Conservation (phyloP, 768 basidiomycete species). For the Tylopilus plumbeoviolaceoides region DNA sequence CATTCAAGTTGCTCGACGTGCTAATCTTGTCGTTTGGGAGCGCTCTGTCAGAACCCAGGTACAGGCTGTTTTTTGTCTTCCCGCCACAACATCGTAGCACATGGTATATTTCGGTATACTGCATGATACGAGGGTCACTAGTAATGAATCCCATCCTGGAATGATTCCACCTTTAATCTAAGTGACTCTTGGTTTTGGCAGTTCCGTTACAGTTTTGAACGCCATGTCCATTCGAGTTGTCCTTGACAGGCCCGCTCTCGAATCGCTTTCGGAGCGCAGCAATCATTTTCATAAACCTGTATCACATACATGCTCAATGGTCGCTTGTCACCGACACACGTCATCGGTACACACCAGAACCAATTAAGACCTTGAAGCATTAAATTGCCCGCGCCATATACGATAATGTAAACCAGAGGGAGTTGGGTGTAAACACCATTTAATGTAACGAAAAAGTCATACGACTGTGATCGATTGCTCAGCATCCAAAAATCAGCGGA, state of each 20-base stretch:
- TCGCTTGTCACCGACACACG: neutral
- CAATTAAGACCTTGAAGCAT: slow-evolving; percentile 71
- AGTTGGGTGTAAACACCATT: slow-evolving; percentile 51
- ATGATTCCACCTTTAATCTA: slow-evolving; percentile 7
- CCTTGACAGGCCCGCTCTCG: slow-evolving; percentile 18
- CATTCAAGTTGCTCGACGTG: slow-evolving; percentile 63
- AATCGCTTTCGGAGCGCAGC: slow-evolving; percentile 61
- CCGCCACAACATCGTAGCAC: slow-evolving; percentile 4
- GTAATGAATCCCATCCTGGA: neutral
- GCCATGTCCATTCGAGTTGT: slow-evolving; percentile 11
- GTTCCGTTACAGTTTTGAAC: slow-evolving; percentile 13
- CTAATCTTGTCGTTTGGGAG: slow-evolving; percentile 82
- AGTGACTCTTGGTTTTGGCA: slow-evolving; percentile 10
- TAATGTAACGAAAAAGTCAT: slow-evolving; percentile 61
- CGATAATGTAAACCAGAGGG: slow-evolving; percentile 44
- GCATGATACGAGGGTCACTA: slow-evolving; percentile 2
- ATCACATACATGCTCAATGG: neutral
- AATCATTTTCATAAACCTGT: slow-evolving; percentile 73
- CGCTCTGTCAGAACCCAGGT: slow-evolving; percentile 59
- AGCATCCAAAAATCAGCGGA: neutral
- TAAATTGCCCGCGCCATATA: slow-evolving; percentile 58
- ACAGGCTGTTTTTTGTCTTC: slow-evolving; percentile 42
- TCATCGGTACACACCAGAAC: slow-evolving; percentile 57
- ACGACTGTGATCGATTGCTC: slow-evolving; percentile 46
- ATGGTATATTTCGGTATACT: slow-evolving; percentile 17